Evolutionary conservation across 2,329 filamentous ascomycete genomes (phyloP).

Genomic region (Malbranchea cinnamomea): DNA sequence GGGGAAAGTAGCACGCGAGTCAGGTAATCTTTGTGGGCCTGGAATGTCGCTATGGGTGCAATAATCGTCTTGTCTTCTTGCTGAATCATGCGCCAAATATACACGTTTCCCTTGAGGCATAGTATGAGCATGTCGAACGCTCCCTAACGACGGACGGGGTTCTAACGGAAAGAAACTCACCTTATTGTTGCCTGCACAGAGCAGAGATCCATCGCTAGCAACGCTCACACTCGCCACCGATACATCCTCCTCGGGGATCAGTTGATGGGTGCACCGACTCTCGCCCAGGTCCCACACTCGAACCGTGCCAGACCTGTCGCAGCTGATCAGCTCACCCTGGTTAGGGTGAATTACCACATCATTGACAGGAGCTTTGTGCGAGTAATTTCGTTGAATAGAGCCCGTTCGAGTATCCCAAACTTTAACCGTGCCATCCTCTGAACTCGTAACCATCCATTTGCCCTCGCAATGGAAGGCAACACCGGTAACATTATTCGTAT

Average conservation of each 20-base stretch:
- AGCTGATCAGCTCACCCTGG: slow-evolving; percentile 94
- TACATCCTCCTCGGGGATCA: slow-evolving; percentile 92
- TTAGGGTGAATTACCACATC: slow-evolving; percentile 99
- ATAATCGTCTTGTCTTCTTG: slow-evolving; percentile 68
- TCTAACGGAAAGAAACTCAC: slow-evolving; percentile 37
- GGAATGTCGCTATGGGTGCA: slow-evolving; percentile 75
- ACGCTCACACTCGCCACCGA: slow-evolving; percentile 90
- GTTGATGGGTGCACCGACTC: slow-evolving; percentile 90
- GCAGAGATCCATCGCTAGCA: slow-evolving; percentile 78
- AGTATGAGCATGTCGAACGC: slow-evolving; percentile 2
- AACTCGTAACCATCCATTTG: slow-evolving; percentile 99
- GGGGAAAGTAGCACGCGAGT: slow-evolving; percentile 82
- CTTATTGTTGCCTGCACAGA: slow-evolving; percentile 84
- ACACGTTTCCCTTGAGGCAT: slow-evolving; percentile 65
- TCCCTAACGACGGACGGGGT: too few species aligned
- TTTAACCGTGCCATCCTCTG: slow-evolving; percentile 90
- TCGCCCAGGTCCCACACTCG: slow-evolving; percentile 93
- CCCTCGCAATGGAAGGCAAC: slow-evolving; percentile 97
- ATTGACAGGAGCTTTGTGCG: slow-evolving; percentile 76
- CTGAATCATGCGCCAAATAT: slow-evolving; percentile 89
- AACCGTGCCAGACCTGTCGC: slow-evolving; percentile 82
- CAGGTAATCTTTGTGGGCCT: slow-evolving; percentile 82
- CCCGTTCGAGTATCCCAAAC: slow-evolving; percentile 89
- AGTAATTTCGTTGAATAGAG: slow-evolving; percentile 81
- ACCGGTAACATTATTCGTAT: slow-evolving; percentile 89